Percentiles rank a stretch among this genome's conserved stretches.
phyloP scores from a whole-genome alignment of 2,329 filamentous ascomycete species.

The Thielaviopsis musarum region DNA sequence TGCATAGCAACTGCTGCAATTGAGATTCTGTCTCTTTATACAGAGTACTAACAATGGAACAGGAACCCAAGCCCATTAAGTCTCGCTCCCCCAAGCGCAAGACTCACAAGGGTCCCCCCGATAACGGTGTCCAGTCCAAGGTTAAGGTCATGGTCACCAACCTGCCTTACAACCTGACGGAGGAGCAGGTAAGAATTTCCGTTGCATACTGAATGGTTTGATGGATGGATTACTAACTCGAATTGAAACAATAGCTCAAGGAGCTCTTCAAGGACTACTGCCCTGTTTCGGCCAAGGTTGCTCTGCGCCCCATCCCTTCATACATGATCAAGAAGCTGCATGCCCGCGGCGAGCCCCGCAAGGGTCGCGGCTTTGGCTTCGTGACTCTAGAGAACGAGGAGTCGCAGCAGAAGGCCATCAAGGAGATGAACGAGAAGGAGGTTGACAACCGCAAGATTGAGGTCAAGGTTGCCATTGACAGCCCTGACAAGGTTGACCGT shows the following conservation, averaged over 20 bases:
- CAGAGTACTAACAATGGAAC: neutral
- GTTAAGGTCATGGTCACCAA: constrained; percentile 99
- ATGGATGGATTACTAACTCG: neutral
- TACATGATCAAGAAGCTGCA: constrained; percentile 99
- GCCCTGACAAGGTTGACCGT: constrained; percentile 87
- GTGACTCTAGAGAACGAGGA: constrained; percentile 92
- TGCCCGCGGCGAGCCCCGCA: constrained; percentile 92
- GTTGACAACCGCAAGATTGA: constrained; percentile 98
- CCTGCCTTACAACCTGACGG: constrained; percentile 91
- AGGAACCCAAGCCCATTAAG: constrained; percentile 44
- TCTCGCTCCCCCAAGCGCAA: constrained; percentile 26
- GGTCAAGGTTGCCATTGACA: constrained; percentile 99
- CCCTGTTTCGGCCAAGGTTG: constrained; percentile 92
- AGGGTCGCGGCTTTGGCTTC: constrained; percentile 97
- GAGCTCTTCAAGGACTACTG: constrained; percentile 90
- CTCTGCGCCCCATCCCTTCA: constrained; percentile 90
- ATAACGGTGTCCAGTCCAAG: constrained; percentile 95
- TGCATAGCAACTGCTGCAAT: neutral
- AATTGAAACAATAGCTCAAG: constrained; percentile 51
- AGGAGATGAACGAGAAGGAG: constrained; percentile 98
- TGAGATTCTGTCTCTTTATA: neutral
- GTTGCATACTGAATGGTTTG: neutral
- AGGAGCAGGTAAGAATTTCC: constrained; percentile 62
- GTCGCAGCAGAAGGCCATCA: constrained; percentile 89
- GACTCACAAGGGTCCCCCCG: constrained; percentile 62